These are phyloP conservation scores for Echinochloa phyllopogon DNA, from an alignment of 176 grass and related monocot species.

Conservation along the genomic window DNA sequence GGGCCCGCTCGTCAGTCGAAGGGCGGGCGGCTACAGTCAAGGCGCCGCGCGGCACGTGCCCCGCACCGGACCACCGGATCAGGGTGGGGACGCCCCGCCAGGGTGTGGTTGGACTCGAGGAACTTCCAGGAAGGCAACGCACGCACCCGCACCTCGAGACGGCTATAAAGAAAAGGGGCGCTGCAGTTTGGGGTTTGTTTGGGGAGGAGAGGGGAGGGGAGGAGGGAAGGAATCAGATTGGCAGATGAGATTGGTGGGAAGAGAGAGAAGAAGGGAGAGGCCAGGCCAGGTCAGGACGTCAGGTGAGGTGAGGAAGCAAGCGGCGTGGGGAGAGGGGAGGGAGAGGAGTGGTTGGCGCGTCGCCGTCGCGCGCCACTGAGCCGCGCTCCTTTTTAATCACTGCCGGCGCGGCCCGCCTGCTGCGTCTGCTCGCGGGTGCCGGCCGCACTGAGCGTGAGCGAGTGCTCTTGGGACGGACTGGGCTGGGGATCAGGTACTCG, in stretches of 20 bases:
- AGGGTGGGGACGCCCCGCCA: not conserved
- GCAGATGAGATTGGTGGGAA: conserved; percentile 29
- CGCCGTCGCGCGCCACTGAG: conserved; percentile 36
- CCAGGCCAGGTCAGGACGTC: not conserved
- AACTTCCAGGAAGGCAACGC: conserved; percentile 23
- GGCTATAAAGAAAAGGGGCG: not conserved
- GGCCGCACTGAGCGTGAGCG: conserved; percentile 19
- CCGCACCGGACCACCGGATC: not conserved
- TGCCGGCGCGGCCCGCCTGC: not conserved
- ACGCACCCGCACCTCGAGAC: not conserved
- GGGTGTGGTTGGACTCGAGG: not conserved
- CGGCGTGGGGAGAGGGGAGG: not conserved
- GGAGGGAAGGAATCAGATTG: conserved; percentile 35
- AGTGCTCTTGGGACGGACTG: not conserved
- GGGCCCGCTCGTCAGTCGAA: not conserved
- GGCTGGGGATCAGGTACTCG: conserved; percentile 36
- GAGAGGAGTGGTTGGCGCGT: conserved; percentile 29
- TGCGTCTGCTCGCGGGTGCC: not conserved
- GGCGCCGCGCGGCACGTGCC: conserved; percentile 15
- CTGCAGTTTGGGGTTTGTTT: not conserved
- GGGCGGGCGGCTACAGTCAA: not conserved
- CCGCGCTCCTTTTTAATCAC: conserved; percentile 40
- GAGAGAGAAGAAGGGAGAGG: not conserved
- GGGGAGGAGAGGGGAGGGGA: too few relatives aligned
- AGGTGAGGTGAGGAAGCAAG: not conserved